These are phyloP conservation scores for Helenozyma rhizophorensis DNA, from an alignment of 805 yeast species.

Conservation along the genomic window DNA sequence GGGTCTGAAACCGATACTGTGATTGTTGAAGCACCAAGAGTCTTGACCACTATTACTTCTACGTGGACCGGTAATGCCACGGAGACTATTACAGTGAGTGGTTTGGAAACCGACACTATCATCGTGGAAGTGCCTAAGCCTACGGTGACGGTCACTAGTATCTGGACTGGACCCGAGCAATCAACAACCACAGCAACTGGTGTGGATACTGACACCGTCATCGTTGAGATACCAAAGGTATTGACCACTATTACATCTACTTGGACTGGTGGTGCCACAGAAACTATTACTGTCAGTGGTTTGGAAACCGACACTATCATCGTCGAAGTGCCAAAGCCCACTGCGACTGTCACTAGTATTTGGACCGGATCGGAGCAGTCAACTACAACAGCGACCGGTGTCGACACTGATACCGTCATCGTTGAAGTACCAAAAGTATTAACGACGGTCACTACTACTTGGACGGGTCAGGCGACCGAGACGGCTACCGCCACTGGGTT, in stretches of 20 bases:
- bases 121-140: slow-evolving; percentile 8
- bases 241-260: slow-evolving; percentile 6
- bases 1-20: slow-evolving; percentile 12
- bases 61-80: slow-evolving; percentile 10
- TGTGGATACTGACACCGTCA: slow-evolving; percentile 4
- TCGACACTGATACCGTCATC: slow-evolving; percentile 3
- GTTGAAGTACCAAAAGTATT: slow-evolving; percentile 1
- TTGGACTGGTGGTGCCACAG: slow-evolving; percentile 1
- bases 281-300: neutral
- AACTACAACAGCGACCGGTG: too few relatives aligned
- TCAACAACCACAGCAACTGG: slow-evolving; percentile 3
- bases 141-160: neutral
- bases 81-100: slow-evolving; percentile 10
- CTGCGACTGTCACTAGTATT: slow-evolving; percentile 3
- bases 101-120: slow-evolving; percentile 15
- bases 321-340: slow-evolving; percentile 7
- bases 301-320: slow-evolving; percentile 8
- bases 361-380: too few relatives aligned
- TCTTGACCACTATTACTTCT: slow-evolving; percentile 10
- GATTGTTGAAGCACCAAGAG: slow-evolving; percentile 10
- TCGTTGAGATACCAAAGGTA: slow-evolving; percentile 9
- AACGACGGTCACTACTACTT: neutral
- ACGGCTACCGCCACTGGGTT: slow-evolving; percentile 3
- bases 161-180: slow-evolving; percentile 1
- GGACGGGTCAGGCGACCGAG: slow-evolving; percentile 1